Evolutionary conservation across 2,329 filamentous ascomycete species (phyloP).

Genomic region (Apiospora malaysiana): DNA sequence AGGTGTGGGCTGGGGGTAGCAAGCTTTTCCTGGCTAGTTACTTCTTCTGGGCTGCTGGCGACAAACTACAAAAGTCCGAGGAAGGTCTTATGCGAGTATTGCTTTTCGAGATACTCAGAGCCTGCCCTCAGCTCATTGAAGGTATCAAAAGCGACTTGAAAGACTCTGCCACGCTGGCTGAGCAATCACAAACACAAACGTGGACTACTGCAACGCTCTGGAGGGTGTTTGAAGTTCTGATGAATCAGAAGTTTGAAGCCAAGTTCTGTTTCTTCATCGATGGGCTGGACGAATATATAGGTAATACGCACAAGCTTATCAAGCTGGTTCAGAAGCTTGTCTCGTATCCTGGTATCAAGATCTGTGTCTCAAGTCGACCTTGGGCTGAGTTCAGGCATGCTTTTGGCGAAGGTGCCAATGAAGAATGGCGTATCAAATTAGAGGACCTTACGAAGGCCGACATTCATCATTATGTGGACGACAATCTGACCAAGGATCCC

Average conservation of each 20-base stretch:
- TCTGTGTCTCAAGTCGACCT: conserved; percentile 7
- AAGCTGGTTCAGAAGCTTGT: background rate
- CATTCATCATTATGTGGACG: background rate
- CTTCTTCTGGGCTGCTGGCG: conserved; percentile 26
- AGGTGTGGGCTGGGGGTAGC: conserved; percentile 15
- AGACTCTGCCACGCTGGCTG: background rate
- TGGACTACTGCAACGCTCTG: background rate
- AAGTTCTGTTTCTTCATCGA: conserved; percentile 24
- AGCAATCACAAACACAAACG: background rate
- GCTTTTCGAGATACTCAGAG: conserved; percentile 17
- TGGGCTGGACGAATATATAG: conserved; percentile 22
- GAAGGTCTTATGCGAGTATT: conserved; percentile 23
- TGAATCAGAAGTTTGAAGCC: background rate
- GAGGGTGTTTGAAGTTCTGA: background rate
- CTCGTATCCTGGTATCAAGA: background rate
- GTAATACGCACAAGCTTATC: background rate
- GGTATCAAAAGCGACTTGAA: background rate
- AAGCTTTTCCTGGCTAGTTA: conserved; percentile 14
- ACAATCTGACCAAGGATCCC: background rate
- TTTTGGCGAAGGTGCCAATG: background rate
- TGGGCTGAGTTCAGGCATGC: conserved; percentile 3
- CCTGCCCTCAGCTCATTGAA: background rate
- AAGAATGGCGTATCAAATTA: background rate
- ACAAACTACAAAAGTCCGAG: conserved; percentile 21
- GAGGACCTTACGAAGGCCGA: background rate